These are phyloP conservation scores for Dispira simplex DNA, from an alignment of 192 early-diverging fungal species.

Conservation along the genomic window DNA sequence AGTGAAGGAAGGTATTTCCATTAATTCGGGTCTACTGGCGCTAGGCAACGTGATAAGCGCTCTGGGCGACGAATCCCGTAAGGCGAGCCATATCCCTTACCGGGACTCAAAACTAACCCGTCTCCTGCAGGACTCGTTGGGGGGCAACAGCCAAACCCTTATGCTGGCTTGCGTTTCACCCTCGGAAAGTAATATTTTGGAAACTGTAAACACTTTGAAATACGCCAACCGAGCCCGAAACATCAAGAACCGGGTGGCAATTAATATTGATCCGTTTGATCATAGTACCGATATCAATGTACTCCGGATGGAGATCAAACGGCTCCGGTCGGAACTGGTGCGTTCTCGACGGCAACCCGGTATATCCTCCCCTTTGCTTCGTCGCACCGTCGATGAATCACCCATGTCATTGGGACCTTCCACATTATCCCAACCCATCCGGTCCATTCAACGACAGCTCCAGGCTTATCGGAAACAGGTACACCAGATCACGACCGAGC, in stretches of 20 bases:
- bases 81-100: slow-evolving; percentile 73
- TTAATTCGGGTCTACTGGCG: slow-evolving; percentile 88
- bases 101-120: slow-evolving; percentile 96
- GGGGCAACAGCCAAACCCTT: slow-evolving; percentile 84
- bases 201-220: slow-evolving; percentile 88
- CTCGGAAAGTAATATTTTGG: slow-evolving; percentile 65
- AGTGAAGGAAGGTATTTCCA: slow-evolving; percentile 91
- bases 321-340: neutral
- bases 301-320: neutral
- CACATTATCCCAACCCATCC: no score
- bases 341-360: neutral
- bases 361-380: neutral
- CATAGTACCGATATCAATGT: neutral
- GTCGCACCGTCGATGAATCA: neutral
- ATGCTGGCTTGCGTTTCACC: slow-evolving; percentile 92
- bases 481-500: no score
- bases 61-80: slow-evolving; percentile 57
- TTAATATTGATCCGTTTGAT: slow-evolving; percentile 23
- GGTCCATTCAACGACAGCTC: no score
- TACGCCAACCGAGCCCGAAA: slow-evolving; percentile 93
- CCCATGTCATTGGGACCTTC: neutral
- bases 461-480: no score
- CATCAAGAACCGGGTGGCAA: slow-evolving; percentile 78
- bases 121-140: slow-evolving; percentile 88
- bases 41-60: slow-evolving; percentile 98